These are phyloP conservation scores for Thermomucor indicae-seudaticae DNA, from an alignment of 371 early-diverging fungal species.

Conservation along the genomic window DNA sequence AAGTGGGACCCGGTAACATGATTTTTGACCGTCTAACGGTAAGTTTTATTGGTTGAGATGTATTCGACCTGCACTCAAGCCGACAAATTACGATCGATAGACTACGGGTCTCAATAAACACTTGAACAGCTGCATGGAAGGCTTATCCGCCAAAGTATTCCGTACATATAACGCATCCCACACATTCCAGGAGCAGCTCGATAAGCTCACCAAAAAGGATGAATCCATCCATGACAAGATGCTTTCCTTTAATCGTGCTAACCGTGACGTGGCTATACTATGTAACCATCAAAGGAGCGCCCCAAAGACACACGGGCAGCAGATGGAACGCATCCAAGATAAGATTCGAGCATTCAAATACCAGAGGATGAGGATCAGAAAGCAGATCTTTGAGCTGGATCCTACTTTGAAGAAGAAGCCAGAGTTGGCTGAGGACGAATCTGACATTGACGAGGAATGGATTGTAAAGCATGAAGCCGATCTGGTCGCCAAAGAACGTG, in stretches of 20 bases:
- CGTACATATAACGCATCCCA: constrained; percentile 97
- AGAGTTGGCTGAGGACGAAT: constrained; percentile 62
- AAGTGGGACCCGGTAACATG: constrained; percentile 63
- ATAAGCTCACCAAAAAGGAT: constrained; percentile 59
- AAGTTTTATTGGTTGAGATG: too few relatives aligned
- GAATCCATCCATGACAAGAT: constrained; percentile 82
- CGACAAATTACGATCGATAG: constrained; percentile 26
- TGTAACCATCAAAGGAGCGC: constrained; percentile 97
- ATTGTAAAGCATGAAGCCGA: constrained; percentile 56
- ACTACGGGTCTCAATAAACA: constrained; percentile 84
- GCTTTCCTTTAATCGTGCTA: constrained; percentile 93
- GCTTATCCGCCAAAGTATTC: constrained; percentile 96
- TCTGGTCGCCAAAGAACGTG: constrained; percentile 58
- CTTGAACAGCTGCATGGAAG: constrained; percentile 81
- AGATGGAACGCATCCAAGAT: constrained; percentile 78
- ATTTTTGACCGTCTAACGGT: constrained; percentile 91
- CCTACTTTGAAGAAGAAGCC: constrained; percentile 76
- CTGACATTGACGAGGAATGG: constrained; percentile 83
- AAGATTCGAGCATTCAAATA: constrained; percentile 84
- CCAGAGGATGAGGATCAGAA: constrained; percentile 68
- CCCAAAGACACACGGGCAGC: constrained; percentile 72
- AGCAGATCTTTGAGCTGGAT: constrained; percentile 64
- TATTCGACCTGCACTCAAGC: too few relatives aligned
- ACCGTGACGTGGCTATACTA: constrained; percentile 93
- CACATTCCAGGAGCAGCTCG: constrained; percentile 89